Percentiles rank a stretch among this genome's conserved stretches.
Evolutionary conservation across 805 yeast species (phyloP).

Genomic region (Nematodospora valgi): DNA sequence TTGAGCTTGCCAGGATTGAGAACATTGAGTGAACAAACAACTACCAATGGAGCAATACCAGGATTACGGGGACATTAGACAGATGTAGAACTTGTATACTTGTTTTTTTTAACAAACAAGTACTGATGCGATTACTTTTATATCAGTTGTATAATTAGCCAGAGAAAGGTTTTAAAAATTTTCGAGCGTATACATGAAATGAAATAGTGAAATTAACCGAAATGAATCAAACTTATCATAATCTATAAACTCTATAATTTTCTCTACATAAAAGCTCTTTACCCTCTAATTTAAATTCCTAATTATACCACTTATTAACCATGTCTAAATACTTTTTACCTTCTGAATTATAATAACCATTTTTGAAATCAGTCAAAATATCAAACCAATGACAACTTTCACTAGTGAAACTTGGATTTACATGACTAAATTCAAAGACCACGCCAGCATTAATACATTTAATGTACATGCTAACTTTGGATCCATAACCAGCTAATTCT

Average conservation of each 20-base stretch:
- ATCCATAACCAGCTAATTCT: conserved; percentile 20
- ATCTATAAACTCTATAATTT: not conserved
- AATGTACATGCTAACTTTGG: conserved; percentile 18
- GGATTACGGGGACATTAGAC: conserved; percentile 16
- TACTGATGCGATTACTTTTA: too few relatives aligned
- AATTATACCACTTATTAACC: conserved; percentile 21
- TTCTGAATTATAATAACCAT: conserved; percentile 18
- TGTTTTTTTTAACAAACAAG: too few relatives aligned
- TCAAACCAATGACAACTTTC: conserved; percentile 5
- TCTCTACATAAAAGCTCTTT: not conserved
- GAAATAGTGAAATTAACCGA: too few relatives aligned
- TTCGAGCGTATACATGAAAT: too few relatives aligned
- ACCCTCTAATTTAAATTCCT: conserved; percentile 1
- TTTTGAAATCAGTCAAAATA: conserved; percentile 8
- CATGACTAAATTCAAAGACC: not conserved
- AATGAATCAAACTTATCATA: too few relatives aligned
- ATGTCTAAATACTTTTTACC: conserved; percentile 24
- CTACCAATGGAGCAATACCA: conserved; percentile 12
- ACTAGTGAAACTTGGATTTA: conserved; percentile 4
- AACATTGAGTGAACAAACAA: conserved; percentile 7
- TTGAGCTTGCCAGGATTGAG: conserved; percentile 3
- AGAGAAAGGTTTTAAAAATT: too few relatives aligned
- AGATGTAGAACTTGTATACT: not conserved
- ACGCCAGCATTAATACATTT: conserved; percentile 28
- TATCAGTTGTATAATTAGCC: too few relatives aligned